A percentile compares a stretch with the other conserved stretches of the same genome.
phyloP scores from a whole-genome alignment of 257 asterid species.

The Nemophila menziesii region DNA sequence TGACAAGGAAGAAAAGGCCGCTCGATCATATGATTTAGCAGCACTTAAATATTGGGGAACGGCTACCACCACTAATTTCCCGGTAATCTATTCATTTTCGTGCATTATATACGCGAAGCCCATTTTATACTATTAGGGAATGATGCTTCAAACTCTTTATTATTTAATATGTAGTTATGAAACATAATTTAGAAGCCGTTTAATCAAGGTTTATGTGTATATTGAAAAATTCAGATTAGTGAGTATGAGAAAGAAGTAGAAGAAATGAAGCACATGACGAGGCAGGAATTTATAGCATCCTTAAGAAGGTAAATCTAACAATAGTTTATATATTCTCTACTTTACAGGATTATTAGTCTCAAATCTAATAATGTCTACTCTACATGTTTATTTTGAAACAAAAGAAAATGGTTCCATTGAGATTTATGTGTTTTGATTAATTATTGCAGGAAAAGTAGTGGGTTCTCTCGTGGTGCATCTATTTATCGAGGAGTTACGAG shows the following conservation, averaged over 20 bases:
- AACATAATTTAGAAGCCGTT: too few relatives aligned
- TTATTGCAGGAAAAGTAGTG: conserved; percentile 69
- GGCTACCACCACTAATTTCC: conserved; percentile 82
- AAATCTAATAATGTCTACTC: too few relatives aligned
- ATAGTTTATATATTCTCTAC: too few relatives aligned
- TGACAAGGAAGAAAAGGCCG: conserved; percentile 86
- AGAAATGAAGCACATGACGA: conserved; percentile 87
- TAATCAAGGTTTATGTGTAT: background rate
- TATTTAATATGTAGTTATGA: too few relatives aligned
- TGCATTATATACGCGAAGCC: too few relatives aligned
- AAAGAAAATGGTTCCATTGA: too few relatives aligned
- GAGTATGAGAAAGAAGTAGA: conserved; percentile 44
- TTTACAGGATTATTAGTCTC: too few relatives aligned
- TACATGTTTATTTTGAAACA: too few relatives aligned
- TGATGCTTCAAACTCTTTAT: too few relatives aligned
- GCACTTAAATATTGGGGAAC: conserved; percentile 88
- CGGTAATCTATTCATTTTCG: conserved; percentile 22
- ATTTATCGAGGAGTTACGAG: conserved; percentile 90
- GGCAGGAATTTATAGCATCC: conserved; percentile 86
- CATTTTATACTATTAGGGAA: too few relatives aligned
- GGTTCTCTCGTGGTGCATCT: conserved; percentile 89
- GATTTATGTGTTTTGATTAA: background rate
- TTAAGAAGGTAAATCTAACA: conserved; percentile 44
- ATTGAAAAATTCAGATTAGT: conserved; percentile 1
- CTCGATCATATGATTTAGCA: conserved; percentile 85